Base-by-base conservation (phyloP, 1,139 yeast species). In the Kazachstania sp. region DNA sequence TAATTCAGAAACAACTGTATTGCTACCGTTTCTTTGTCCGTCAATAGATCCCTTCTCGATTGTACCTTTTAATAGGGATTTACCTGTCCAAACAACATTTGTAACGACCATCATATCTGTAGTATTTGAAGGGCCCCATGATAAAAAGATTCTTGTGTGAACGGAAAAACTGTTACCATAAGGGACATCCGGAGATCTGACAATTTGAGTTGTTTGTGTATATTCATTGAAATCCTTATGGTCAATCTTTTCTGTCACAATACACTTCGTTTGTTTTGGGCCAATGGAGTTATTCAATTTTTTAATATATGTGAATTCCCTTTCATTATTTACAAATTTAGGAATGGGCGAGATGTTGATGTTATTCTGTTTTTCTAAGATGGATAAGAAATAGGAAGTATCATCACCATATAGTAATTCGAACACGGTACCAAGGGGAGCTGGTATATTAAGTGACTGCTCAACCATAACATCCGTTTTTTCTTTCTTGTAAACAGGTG, bases 141-240 rank as follows among this genome's bases (percentile, higher is more conserved):
- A 75, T 16, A 90, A 61, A 52, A 74, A 79, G 13, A 78, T 69
- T 48, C 79, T 75, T 0, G 97, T 85, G 47, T 78, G 75, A 7
- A 90, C 84, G 46, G 79, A 74, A 65, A 94, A 94, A 1, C 86
- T 74, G 56, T 76, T 78, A 4, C 99, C 99, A 49, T 88, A 83
- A 1, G 99, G 99, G 12, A 94, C 97, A 67, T 92, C 97, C 0
- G 97, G 98, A 0, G 96, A 85, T 23, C 73, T 73, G 0, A 95
- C 85, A 0, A 75, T 64, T 57, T 85, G 90, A 37, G 78, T 75
- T 2, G 86, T 82, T 35, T 77, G 69, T 38, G 83, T 74, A 50
- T 68, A 71, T 31, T 73, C 69, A 13, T 81, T 77, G 42, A 81
- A 66, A 60, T 86, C 86, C 66, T 73, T 78, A 42, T 75, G 73